phyloP scores from a whole-genome alignment of 1,284 basidiomycete species.

The Trametes hirsuta region DNA sequence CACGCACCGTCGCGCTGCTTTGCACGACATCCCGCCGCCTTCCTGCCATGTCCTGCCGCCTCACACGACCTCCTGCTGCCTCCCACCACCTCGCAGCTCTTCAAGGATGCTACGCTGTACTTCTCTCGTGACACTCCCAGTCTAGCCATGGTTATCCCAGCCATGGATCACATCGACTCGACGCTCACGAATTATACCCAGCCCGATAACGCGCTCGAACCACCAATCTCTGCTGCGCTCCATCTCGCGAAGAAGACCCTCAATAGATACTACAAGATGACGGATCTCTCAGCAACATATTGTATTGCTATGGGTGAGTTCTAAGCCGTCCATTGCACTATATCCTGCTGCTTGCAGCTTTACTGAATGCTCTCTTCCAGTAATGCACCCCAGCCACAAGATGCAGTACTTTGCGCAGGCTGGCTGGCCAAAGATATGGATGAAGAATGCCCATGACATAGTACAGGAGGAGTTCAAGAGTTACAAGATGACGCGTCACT shows the following conservation, averaged over 20 bases:
- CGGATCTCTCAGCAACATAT: neutral
- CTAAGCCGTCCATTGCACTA: neutral
- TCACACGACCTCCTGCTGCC: neutral
- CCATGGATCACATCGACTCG: conserved; percentile 36
- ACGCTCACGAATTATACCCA: conserved; percentile 19
- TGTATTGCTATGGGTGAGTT: neutral
- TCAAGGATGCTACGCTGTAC: conserved; percentile 31
- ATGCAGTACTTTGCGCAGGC: conserved; percentile 34
- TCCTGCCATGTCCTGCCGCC: neutral
- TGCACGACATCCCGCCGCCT: no score
- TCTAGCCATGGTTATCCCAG: conserved; percentile 37
- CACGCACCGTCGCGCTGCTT: no score
- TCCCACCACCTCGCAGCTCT: conserved; percentile 12
- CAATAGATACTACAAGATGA: neutral
- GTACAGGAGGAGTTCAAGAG: neutral
- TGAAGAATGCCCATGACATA: conserved; percentile 5
- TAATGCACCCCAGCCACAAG: conserved; percentile 38
- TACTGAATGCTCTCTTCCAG: conserved; percentile 22
- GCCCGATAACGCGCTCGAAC: conserved; percentile 34
- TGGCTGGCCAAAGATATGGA: conserved; percentile 27
- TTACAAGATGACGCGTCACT: neutral
- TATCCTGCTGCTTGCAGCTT: neutral
- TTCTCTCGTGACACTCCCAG: conserved; percentile 33
- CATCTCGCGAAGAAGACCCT: neutral
- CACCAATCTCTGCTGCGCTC: neutral